phyloP scores from a whole-genome alignment of 148 eudicot genomes.

The Diospyros kaki region DNA sequence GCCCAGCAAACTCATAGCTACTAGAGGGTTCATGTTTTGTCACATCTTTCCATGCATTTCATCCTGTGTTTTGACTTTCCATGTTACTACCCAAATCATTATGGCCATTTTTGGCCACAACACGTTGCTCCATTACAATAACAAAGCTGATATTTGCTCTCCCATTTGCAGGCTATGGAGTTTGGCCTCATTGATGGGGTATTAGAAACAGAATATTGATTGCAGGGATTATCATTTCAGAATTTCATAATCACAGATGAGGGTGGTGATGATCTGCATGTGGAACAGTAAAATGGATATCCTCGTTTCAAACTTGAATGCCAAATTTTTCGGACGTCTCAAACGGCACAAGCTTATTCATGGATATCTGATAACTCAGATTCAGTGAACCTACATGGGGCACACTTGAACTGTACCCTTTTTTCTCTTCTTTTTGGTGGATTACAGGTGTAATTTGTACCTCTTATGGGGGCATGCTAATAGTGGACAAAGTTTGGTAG shows the following conservation, averaged over 20 bases:
- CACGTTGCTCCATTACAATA: not conserved
- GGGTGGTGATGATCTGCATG: no score
- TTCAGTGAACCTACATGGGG: no score
- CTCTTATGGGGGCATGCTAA: no score
- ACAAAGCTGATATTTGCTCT: not conserved
- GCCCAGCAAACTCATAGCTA: no score
- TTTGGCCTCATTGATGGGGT: conserved; percentile 84
- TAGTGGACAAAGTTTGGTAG: no score
- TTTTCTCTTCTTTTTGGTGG: no score
- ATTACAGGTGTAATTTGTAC: no score
- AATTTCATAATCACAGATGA: not conserved
- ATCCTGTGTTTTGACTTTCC: not conserved
- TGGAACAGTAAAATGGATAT: not conserved
- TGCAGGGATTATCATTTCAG: not conserved
- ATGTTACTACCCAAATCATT: not conserved
- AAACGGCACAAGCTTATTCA: no score
- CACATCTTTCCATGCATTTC: not conserved
- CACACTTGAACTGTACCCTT: no score
- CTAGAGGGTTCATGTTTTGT: not conserved
- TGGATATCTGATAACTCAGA: no score
- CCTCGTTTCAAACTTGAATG: not conserved
- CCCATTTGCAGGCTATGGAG: conserved; percentile 69
- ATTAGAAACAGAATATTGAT: conserved; percentile 70
- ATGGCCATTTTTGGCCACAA: not conserved
- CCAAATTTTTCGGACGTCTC: not conserved